Base-by-base conservation (phyloP, 768 basidiomycete genomes). In the Ephemerocybe angulata region DNA sequence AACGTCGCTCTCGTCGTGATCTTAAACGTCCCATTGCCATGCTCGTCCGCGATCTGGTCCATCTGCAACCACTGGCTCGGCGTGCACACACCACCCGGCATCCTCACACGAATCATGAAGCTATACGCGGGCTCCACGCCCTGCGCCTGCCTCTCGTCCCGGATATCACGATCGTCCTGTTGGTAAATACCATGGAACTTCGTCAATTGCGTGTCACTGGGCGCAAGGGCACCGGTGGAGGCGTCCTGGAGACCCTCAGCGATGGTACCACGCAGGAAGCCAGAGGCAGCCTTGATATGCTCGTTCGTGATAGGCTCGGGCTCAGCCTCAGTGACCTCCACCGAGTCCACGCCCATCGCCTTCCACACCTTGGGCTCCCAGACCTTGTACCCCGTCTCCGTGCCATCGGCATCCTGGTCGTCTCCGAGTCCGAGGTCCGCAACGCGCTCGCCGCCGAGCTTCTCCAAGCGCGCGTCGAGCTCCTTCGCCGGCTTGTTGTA, bases 261-360 rank as follows among this genome's bases (percentile, higher is more conserved):
- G 68, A 99, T 98, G 33, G 97, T 98, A 2, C 97, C 97, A 51
- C 97, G 89, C 21, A 98, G 81, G 74, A 88, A 98, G 53, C 86
- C 84, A 44, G 90, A 93, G 4, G 96, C 94, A 46, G 90, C 97
- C 76, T 98, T 99, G 81, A 98, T 98, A 71, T 98, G 93, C 73
- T 99, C 97, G 76, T 98, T 98, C 52, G 97, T 98, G 70, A 99
- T 96, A 1, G 92, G 86, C 63, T 98, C 95, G 0, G 95, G 95
- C 67, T 98, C 95, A 19, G 87, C 88, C 71, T 98, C 97, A 29
- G 78, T 82, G 19, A 98, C 84, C 67, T 97, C 90, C 47, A 98
- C 74, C 15, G 75, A 76, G 69, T 94, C 97, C 43, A 98, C 94
- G 49, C 96, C 94, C 27, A 98, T 77, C 1, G 86, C 88, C 72